Base-by-base conservation (phyloP, 1,139 yeast genomes). In the Hansenula sp. region DNA sequence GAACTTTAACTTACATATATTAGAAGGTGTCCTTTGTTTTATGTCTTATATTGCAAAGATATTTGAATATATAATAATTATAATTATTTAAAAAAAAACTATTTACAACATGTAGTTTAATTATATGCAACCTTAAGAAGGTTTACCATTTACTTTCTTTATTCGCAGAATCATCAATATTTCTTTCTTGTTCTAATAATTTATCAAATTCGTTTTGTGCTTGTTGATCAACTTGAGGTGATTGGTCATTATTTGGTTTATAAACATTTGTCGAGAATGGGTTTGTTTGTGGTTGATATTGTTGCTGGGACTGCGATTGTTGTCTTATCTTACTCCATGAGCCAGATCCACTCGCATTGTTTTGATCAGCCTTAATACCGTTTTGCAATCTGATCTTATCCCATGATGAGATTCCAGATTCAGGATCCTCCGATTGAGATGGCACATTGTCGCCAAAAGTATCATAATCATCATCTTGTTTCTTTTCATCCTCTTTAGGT, bases 181-280 rank as follows among this genome's bases (percentile, higher is more conserved):
- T 43, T 46, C 59, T 52, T 36, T 57, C 61, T 32, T 44, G 40
- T 28, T 57, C 60, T 18, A 57, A 16, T 18, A 57, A 35, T 31
- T 48, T 52, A 18, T 57, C 59, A 41, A 57, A 57, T 3, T 53
- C 54, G 15, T 36, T 35, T 29, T 44, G 50, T 4, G 44, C 50
- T 3, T 25, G n/a, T 11, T 31, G 27, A 12, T 40, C 39, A 9
- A 39, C 36, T 7, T 31, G 6, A 34, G 25, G 9, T 21, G 29
- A 15, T 30, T 38, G 7, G n/a, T 19, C 6, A 19, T 21, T 18
- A 18, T 32, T 40, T 8, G 33, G 43, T 15, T 41, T 48, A 40
- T 49, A 48, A 7, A 44, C 42, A 36, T 48, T 51, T 6, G 52
- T 44, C 10, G 44, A 44, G 37, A 38, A 49, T 36, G 54, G 50